These are phyloP conservation scores for Globisporangium parvum DNA, from an alignment of 352 stramenopile species.

Conservation along the genomic window DNA sequence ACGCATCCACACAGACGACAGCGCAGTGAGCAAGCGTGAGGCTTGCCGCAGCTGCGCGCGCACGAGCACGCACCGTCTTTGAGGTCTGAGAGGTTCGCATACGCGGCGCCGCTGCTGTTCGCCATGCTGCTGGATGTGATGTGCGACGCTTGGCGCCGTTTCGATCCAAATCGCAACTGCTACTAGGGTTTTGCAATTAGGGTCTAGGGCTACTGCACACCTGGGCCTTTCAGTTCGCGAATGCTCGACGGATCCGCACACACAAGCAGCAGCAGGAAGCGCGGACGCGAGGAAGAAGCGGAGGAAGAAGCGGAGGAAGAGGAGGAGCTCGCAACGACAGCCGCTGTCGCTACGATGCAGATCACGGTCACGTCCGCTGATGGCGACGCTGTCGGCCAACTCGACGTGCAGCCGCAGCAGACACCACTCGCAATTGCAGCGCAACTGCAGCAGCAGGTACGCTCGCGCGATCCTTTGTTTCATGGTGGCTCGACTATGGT, in stretches of 20 bases:
- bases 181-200: background rate
- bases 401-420: conserved; percentile 47
- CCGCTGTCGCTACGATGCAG: conserved; percentile 43
- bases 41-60: background rate
- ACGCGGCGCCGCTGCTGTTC: conserved; percentile 4
- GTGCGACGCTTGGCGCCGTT: background rate
- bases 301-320: background rate
- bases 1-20: background rate
- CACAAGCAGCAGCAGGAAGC: conserved; percentile 7
- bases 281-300: background rate
- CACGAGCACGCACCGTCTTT: conserved; percentile 47
- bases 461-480: background rate
- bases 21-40: background rate
- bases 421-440: conserved; percentile 29
- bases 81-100: conserved; percentile 47
- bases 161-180: background rate
- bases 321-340: background rate
- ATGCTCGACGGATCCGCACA: background rate
- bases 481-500: no score
- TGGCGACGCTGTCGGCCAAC: conserved; percentile 44
- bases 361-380: conserved; percentile 64
- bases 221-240: background rate
- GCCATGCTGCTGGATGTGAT: background rate
- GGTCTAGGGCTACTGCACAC: background rate
- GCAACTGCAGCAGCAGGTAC: conserved; percentile 53